These are phyloP conservation scores for Globisporangium splendens DNA, from an alignment of 352 stramenopile species.

Conservation along the genomic window DNA sequence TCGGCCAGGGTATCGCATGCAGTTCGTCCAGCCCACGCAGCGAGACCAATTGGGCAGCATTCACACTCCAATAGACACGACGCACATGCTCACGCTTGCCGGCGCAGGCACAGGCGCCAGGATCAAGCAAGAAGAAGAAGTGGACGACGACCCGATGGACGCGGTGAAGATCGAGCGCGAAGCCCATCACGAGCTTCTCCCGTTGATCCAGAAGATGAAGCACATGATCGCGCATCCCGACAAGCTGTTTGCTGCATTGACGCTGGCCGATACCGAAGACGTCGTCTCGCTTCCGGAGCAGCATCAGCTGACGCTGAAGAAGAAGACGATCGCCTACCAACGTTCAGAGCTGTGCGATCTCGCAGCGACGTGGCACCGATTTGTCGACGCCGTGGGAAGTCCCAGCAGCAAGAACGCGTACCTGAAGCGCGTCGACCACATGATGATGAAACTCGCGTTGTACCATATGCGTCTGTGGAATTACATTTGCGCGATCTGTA, in stretches of 20 bases:
- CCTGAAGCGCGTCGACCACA: conserved; percentile 29
- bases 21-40: conserved; percentile 7
- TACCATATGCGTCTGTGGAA: conserved; percentile 62
- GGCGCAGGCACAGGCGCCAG: too few relatives aligned
- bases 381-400: conserved; percentile 20
- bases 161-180: conserved; percentile 7
- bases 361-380: conserved; percentile 22
- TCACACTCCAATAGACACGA: too few relatives aligned
- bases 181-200: conserved; percentile 26
- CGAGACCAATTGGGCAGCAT: conserved; percentile 19
- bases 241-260: conserved; percentile 45
- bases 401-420: conserved; percentile 1
- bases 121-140: not conserved
- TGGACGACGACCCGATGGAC: conserved; percentile 6
- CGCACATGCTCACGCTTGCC: too few relatives aligned
- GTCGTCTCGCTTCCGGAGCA: conserved; percentile 3
- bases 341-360: conserved; percentile 29
- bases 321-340: conserved; percentile 31
- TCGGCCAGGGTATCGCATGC: conserved; percentile 29
- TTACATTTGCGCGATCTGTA: conserved; percentile 33
- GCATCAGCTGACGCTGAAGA: conserved; percentile 25
- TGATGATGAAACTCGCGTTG: conserved; percentile 54
- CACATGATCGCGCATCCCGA: conserved; percentile 41
- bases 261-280: conserved; percentile 17
- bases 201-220: conserved; percentile 44